Evolutionary conservation across 176 grass and related monocot genomes (phyloP), one percentile per base, ranked within the genome.

Genomic region (Calamus simplicifolius): DNA sequence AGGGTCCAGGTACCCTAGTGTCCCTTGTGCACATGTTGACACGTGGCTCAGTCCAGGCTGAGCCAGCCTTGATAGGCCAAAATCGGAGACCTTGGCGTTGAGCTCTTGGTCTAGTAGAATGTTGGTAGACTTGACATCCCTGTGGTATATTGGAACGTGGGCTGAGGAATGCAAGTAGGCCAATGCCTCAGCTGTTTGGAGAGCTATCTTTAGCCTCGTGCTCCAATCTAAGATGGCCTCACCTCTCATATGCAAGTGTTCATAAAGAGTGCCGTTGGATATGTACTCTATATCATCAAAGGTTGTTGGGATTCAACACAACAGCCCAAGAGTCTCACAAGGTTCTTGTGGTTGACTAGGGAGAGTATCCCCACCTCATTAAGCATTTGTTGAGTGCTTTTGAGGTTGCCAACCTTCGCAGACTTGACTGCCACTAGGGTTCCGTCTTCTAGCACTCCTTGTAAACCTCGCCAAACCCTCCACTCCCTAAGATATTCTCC

Each of bases 81-180:
- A 74, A 29, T 74, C 71, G 2, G 71, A 74, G 38, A 74, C 71
- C 61, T 74, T 74, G 23, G 54, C 59, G 28, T 74, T 74, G 48
- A 74, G 71, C 59, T 74, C 71, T 14, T 57, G 27, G 13, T 65
- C 71, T 5, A 74, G 29, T 30, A 74, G 63, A 57, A 74, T 74
- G 56, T 74, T 74, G 1, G 51, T 38, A 8, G 71, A 74, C 59
- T 74, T 74, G 13, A 74, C 59, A 64, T 74, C 71, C 56, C 71
- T 64, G 50, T 74, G 71, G 28, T 74, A 74, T 27, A 74, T 74
- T 23, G 61, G 71, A 6, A 56, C 50, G 49, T 74, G 71, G 17
- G 49, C 59, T 2, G 60, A 74, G 4, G 60, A 74, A 55, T 74
- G 71, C 51, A 74, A 74, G 60, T 74, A 74, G 7, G 49, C 58